phyloP scores from a whole-genome alignment of 345 rosid species.

The Gynandropsis gynandra region DNA sequence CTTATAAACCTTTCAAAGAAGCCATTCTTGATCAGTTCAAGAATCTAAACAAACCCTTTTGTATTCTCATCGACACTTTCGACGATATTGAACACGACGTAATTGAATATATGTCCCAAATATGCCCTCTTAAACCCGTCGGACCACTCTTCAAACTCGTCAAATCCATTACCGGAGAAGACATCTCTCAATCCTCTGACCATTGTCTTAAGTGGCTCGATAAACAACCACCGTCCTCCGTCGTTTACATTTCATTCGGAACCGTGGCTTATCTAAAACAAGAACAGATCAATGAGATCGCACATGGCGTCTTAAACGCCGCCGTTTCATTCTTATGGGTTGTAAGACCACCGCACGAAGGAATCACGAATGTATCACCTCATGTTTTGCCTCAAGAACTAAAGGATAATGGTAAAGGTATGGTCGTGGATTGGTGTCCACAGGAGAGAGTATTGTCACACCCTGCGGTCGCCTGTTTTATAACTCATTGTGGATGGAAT shows the following conservation, averaged over 20 bases:
- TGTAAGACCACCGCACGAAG: conserved; percentile 42
- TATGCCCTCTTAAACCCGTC: conserved; percentile 40
- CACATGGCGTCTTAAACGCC: conserved; percentile 50
- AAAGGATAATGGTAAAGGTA: conserved; percentile 45
- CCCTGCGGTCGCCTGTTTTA: conserved; percentile 58
- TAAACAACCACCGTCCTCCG: conserved; percentile 49
- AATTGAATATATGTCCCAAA: conserved; percentile 51
- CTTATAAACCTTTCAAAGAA: conserved; percentile 33
- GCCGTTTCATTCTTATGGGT: conserved; percentile 69
- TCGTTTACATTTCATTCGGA: conserved; percentile 81
- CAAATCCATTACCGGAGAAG: conserved; percentile 30
- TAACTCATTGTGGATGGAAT: conserved; percentile 93
- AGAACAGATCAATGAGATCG: conserved; percentile 69
- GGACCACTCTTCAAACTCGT: conserved; percentile 54
- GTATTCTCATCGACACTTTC: conserved; percentile 70
- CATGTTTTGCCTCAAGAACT: conserved; percentile 59
- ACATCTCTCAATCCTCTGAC: conserved; percentile 33
- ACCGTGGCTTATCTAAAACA: conserved; percentile 51
- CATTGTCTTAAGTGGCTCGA: conserved; percentile 74
- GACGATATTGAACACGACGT: conserved; percentile 56
- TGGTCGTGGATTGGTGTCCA: conserved; percentile 64
- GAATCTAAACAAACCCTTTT: conserved; percentile 56
- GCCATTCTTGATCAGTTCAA: conserved; percentile 54
- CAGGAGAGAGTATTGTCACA: conserved; percentile 72
- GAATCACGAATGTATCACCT: conserved; percentile 21